phyloP scores from a whole-genome alignment of 441 rosid species.

The Syzygium syzygioides region DNA sequence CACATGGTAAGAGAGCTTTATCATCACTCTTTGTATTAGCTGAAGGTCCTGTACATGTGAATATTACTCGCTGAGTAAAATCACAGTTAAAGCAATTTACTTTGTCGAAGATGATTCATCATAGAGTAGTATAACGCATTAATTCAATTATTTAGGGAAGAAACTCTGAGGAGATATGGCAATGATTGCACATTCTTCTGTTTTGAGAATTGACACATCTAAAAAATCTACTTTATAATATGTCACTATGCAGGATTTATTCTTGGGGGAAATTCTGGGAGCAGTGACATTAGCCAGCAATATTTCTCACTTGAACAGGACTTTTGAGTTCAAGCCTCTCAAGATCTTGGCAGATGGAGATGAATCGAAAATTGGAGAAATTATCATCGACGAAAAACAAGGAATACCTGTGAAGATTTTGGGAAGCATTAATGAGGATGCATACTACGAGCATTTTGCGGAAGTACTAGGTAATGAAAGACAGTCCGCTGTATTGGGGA shows the following conservation, averaged over 20 bases:
- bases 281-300: constrained; percentile 11
- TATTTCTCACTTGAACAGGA: constrained; percentile 9
- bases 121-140: neutral
- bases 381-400: constrained; percentile 7
- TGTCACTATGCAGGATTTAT: constrained; percentile 15
- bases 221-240: neutral
- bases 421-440: constrained; percentile 7
- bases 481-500: neutral
- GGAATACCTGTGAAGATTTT: constrained; percentile 15
- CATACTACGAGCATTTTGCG: constrained; percentile 11
- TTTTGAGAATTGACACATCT: neutral
- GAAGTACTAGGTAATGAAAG: neutral
- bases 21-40: neutral
- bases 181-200: neutral
- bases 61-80: neutral
- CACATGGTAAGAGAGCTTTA: constrained; percentile 15
- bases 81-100: neutral
- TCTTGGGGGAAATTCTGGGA: constrained; percentile 28
- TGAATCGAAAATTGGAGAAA: constrained; percentile 4
- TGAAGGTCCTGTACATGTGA: neutral
- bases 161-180: neutral
- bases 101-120: neutral
- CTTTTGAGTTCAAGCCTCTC: neutral
- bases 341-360: constrained; percentile 21
- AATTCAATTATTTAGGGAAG: neutral